Conservation (phyloP, 345 rosid species). For the Lepidium aucheri region DNA sequence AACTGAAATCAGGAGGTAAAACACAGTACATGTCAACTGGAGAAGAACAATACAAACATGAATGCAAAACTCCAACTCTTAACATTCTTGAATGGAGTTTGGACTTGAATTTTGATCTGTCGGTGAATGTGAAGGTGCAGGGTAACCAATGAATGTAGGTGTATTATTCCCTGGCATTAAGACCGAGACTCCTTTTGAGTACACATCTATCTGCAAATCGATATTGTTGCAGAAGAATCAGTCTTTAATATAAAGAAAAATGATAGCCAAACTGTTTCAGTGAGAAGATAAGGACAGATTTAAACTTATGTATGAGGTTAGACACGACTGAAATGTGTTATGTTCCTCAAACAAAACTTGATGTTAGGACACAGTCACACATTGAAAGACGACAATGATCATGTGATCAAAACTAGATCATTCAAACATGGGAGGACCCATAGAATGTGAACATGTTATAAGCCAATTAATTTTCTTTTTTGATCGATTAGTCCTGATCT, state of each 20-base stretch:
- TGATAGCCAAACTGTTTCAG: background rate
- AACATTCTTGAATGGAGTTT: constrained; percentile 21
- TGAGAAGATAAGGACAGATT: background rate
- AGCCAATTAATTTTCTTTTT: no score
- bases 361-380: background rate
- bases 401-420: no score
- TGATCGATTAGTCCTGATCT: no score
- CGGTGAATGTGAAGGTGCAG: constrained; percentile 36
- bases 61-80: background rate
- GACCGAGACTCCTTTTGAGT: constrained; percentile 69
- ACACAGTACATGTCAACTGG: background rate
- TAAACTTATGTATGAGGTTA: background rate
- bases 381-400: background rate
- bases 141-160: constrained; percentile 67
- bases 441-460: no score
- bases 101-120: constrained; percentile 8
- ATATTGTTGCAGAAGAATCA: background rate
- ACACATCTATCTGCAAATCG: constrained; percentile 52
- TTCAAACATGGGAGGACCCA: no score
- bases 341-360: background rate
- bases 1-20: background rate
- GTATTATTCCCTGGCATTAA: constrained; percentile 73
- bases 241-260: background rate
- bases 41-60: background rate
- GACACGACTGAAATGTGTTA: background rate